These are phyloP conservation scores for Globisporangium recalcitrans DNA, from an alignment of 352 stramenopile species.

Conservation along the genomic window DNA sequence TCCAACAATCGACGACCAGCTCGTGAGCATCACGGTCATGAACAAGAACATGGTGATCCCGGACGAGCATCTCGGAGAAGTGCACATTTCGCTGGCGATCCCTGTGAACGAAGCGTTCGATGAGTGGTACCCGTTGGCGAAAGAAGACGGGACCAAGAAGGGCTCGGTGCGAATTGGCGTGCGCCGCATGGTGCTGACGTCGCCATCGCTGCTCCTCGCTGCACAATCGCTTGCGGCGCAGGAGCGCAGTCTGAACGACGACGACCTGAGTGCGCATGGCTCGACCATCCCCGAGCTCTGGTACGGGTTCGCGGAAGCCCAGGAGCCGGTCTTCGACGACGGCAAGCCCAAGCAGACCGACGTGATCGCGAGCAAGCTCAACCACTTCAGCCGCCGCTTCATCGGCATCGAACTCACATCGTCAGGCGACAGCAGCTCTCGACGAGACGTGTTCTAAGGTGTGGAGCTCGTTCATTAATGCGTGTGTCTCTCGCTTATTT, in stretches of 20 bases:
- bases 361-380: conserved; percentile 51
- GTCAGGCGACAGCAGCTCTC: conserved; percentile 21
- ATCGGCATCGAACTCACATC: conserved; percentile 49
- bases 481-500: conserved; percentile 10
- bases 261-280: conserved; percentile 36
- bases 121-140: conserved; percentile 66
- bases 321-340: conserved; percentile 21
- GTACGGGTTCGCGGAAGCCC: conserved; percentile 44
- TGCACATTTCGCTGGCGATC: conserved; percentile 61
- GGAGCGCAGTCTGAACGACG: conserved; percentile 40
- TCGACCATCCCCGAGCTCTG: conserved; percentile 54
- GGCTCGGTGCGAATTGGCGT: conserved; percentile 43
- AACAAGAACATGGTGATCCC: conserved; percentile 35
- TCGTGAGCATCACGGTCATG: conserved; percentile 45
- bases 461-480: neutral
- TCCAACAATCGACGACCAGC: conserved; percentile 33
- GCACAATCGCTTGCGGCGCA: conserved; percentile 36
- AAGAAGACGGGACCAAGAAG: conserved; percentile 50
- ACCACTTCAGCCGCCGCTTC: conserved; percentile 44
- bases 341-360: conserved; percentile 28
- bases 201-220: conserved; percentile 38
- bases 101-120: conserved; percentile 62
- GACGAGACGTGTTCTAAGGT: conserved; percentile 56
- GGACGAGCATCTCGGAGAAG: conserved; percentile 58
- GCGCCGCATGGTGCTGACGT: conserved; percentile 54